Conservation (phyloP, 495 filamentous ascomycete genomes). For the Neurospora terricola region DNA sequence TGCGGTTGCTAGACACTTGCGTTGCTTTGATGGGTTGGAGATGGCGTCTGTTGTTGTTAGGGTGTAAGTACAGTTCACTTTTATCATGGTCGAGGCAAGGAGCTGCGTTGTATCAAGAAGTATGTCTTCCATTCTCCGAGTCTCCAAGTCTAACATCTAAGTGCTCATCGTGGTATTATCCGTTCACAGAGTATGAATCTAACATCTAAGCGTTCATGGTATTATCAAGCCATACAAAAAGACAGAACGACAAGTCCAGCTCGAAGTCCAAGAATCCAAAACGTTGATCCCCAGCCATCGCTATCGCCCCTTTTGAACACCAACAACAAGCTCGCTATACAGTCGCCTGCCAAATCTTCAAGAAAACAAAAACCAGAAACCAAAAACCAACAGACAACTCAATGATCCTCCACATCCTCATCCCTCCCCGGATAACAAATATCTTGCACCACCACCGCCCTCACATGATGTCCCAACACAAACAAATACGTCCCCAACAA, state of each 20-base stretch:
- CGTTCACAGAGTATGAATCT: background rate
- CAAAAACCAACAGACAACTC: background rate
- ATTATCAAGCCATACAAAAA: background rate
- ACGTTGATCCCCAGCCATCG: background rate
- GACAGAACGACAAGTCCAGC: background rate
- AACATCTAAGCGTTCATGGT: background rate
- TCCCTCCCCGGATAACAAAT: constrained; percentile 56
- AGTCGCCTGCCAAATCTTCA: background rate
- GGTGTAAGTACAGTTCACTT: background rate
- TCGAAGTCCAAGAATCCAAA: background rate
- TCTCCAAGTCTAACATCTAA: background rate
- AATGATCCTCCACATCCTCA: constrained; percentile 42
- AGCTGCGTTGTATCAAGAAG: background rate
- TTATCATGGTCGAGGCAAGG: background rate
- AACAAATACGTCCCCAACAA: constrained; percentile 49
- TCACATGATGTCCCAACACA: constrained; percentile 42
- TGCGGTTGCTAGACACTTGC: background rate
- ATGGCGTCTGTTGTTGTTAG: too few species aligned
- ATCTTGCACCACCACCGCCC: constrained; percentile 43
- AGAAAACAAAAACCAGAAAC: background rate
- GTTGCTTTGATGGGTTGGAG: background rate
- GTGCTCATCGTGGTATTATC: background rate
- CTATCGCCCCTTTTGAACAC: background rate
- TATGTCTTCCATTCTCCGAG: background rate
- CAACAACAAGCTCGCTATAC: background rate